phyloP scores from a whole-genome alignment of 2,329 filamentous ascomycete species.

The Claviceps purpurea region DNA sequence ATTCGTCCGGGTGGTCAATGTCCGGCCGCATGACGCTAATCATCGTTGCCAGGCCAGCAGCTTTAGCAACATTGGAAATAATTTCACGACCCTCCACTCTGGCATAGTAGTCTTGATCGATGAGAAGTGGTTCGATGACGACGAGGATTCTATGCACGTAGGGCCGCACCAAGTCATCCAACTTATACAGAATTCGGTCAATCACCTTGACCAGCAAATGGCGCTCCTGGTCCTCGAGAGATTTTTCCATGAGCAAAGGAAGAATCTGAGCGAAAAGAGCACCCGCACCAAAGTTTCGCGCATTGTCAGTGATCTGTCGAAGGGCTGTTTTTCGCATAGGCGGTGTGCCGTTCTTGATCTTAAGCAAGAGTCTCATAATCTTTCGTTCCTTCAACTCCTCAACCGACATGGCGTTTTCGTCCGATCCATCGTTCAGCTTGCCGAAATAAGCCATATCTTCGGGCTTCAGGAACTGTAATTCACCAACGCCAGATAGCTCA shows the following conservation, averaged over 20 bases:
- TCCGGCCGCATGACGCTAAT: conserved; percentile 98
- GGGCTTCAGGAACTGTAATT: conserved; percentile 94
- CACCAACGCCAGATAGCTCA: conserved; percentile 90
- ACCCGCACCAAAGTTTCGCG: conserved; percentile 85
- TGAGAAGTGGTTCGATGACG: conserved; percentile 96
- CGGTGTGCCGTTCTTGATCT: conserved; percentile 98
- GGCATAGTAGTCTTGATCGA: conserved; percentile 98
- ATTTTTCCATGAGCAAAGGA: conserved; percentile 95
- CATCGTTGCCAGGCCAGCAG: conserved; percentile 94
- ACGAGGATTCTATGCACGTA: conserved; percentile 98
- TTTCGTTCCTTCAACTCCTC: conserved; percentile 96
- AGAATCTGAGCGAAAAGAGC: conserved; percentile 95
- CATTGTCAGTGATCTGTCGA: conserved; percentile 94
- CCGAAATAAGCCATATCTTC: conserved; percentile 99
- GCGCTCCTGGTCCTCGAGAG: conserved; percentile 91
- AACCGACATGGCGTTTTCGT: conserved; percentile 82
- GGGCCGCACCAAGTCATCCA: conserved; percentile 89
- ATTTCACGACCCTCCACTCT: conserved; percentile 97
- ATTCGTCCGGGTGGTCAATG: conserved; percentile 97
- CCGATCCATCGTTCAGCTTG: conserved; percentile 85
- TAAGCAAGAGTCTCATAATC: conserved; percentile 91
- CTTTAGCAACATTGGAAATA: conserved; percentile 94
- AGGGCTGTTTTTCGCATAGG: conserved; percentile 98
- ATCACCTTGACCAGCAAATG: conserved; percentile 98
- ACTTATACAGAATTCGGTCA: conserved; percentile 94